Conservation (phyloP, 495 filamentous ascomycete species). For the Penicillium atrosanguineum region DNA sequence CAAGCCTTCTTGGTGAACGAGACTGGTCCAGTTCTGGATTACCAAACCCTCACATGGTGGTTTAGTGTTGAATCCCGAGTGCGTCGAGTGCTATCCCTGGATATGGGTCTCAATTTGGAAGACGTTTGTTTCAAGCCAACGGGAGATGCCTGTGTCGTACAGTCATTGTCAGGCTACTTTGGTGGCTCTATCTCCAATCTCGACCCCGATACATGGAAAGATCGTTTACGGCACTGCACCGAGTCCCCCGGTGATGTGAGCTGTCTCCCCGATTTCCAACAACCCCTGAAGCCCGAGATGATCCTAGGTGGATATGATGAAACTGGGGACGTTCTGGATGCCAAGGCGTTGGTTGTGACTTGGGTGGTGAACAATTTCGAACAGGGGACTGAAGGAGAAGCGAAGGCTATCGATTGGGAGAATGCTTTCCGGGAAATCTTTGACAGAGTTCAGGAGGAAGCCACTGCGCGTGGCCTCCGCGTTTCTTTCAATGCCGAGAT, state of each 20-base stretch:
- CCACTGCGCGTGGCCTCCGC: slow-evolving; percentile 70
- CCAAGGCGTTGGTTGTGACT: slow-evolving; percentile 78
- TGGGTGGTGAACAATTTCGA: slow-evolving; percentile 94
- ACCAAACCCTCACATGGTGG: slow-evolving; percentile 91
- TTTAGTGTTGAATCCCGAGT: slow-evolving; percentile 82
- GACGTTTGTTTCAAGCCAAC: slow-evolving; percentile 95
- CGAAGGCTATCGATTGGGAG: slow-evolving; percentile 86
- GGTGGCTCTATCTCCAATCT: slow-evolving; percentile 62
- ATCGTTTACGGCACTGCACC: slow-evolving; percentile 65
- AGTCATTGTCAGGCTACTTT: slow-evolving; percentile 86
- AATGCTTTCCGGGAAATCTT: slow-evolving; percentile 68
- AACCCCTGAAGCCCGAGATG: slow-evolving; percentile 80
- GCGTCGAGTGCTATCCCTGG: slow-evolving; percentile 60
- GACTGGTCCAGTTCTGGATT: slow-evolving; percentile 74
- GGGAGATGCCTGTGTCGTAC: slow-evolving; percentile 85
- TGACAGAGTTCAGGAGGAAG: slow-evolving; percentile 73
- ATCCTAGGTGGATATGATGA: slow-evolving; percentile 78
- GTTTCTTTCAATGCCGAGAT: slow-evolving; percentile 94
- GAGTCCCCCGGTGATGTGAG: slow-evolving; percentile 64
- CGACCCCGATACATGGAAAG: slow-evolving; percentile 64
- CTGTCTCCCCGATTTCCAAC: slow-evolving; percentile 83
- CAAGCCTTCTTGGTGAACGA: slow-evolving; percentile 92
- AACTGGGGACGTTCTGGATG: slow-evolving; percentile 64
- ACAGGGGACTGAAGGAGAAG: slow-evolving; percentile 65
- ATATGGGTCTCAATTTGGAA: slow-evolving; percentile 63